Base-by-base conservation (phyloP, 495 filamentous ascomycete species). In the Aspergillus wentii region DNA sequence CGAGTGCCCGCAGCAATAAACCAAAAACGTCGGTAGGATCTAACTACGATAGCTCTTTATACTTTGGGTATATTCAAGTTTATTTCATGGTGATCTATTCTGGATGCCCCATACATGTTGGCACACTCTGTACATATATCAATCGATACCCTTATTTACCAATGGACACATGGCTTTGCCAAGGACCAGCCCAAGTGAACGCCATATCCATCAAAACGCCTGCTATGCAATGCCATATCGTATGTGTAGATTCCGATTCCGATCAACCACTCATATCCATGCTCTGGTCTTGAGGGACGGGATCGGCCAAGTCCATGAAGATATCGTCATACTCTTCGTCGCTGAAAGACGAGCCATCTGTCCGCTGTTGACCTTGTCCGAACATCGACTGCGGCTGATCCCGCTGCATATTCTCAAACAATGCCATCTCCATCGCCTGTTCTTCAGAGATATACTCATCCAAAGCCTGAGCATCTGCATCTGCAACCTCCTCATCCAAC, bases 291-390 rank as follows among this genome's bases (percentile, higher is more conserved):
- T 43, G 20, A 8, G 44, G 18, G 13, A 17, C 27, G 3, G 39
- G 48, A 18, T 62, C 59, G 20, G 46, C 48, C 33, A 71, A 25
- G 19, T 58, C 52, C 52, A 62, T 68, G 38, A 75, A 76, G 18
- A 78, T 58, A 50, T 62, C 61, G 43, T 75, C 72, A 49, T 76
- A 75, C 28, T 78, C 72, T 14, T 74, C 76, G 42, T 83, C 74
- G 28, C 76, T 75, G 27, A 69, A 74, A 11, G 49, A 56, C 4
- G 44, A 48, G 30, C 49, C 48, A 26, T 32, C 36, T 46, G 17
- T 17, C 43, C 26, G 19, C 22, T 43, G 43, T 35, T 14, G 8
- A 20, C 33, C 16, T 17, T 40, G 25, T 8, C 3, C n/a, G n/a
- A n/a, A n/a, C n/a, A n/a, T 17, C 30, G 30, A 28, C 15, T 14